Percentiles rank a stretch among this genome's conserved stretches.
Evolutionary conservation across 2,329 filamentous ascomycete species (phyloP).

Genomic region (Sporothrix phasma): DNA sequence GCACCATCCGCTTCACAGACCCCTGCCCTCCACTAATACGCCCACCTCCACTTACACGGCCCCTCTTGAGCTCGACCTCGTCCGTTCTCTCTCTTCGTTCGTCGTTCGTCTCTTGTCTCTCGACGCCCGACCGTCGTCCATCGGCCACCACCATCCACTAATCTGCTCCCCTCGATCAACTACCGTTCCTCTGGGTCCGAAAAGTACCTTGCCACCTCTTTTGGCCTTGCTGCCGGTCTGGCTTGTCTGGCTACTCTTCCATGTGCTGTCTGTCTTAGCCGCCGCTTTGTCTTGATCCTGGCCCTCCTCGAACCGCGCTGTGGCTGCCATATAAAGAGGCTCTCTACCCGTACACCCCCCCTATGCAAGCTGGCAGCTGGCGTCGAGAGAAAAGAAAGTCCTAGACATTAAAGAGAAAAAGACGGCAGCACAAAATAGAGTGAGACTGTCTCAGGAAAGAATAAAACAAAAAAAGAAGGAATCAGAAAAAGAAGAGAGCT

Average conservation of each 20-base stretch:
- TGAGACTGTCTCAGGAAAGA: no score
- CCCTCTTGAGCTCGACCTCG: not conserved
- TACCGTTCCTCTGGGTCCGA: not conserved
- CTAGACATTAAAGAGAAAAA: not conserved
- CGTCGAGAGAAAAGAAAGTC: constrained; percentile 2
- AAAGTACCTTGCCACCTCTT: not conserved
- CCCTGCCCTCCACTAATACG: not conserved
- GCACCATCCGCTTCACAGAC: not conserved
- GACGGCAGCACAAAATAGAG: not conserved
- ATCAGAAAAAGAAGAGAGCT: not conserved
- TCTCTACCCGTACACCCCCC: not conserved
- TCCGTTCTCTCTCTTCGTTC: not conserved
- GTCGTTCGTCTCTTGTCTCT: no score
- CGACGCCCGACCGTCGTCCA: no score
- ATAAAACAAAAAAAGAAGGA: not conserved
- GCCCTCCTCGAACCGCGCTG: not conserved
- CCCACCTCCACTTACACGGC: not conserved
- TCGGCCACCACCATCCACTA: not conserved
- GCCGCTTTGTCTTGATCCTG: not conserved
- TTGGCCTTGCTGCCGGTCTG: not conserved
- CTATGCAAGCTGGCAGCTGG: not conserved
- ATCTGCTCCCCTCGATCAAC: not conserved
- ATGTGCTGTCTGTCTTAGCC: not conserved
- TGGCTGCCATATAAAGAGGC: not conserved
- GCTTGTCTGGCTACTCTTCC: not conserved